Conservation (phyloP, 78 protist species). For the Dictyostelium intermedium region DNA sequence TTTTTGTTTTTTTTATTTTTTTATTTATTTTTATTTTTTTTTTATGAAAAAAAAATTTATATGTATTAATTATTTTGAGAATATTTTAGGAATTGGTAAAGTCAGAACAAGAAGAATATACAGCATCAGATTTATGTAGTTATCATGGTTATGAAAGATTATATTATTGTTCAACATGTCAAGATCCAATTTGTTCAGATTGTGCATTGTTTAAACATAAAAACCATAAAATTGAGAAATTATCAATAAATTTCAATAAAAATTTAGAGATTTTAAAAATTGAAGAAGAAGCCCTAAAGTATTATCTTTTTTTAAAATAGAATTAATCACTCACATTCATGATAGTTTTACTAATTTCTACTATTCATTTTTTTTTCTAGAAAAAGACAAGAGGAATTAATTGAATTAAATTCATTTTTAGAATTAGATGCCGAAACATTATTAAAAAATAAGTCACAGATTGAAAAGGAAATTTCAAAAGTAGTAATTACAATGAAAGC, state of each 20-base stretch:
- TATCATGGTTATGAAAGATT: constrained; percentile 58
- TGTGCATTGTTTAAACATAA: constrained; percentile 70
- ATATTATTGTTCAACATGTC: constrained; percentile 43
- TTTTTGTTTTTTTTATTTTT: too few relatives aligned
- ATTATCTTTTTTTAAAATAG: background rate
- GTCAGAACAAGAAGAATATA: constrained; percentile 39
- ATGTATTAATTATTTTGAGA: too few relatives aligned
- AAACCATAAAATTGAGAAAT: constrained; percentile 56
- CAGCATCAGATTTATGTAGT: constrained; percentile 43
- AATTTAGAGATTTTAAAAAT: constrained; percentile 52
- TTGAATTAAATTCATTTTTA: constrained; percentile 39
- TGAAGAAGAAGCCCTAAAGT: constrained; percentile 73
- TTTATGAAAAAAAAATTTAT: too few relatives aligned
- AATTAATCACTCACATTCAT: background rate
- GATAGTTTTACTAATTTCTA: background rate
- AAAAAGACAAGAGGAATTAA: constrained; percentile 71
- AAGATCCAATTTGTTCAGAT: constrained; percentile 66
- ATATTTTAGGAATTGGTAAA: constrained; percentile 32
- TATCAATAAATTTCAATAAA: constrained; percentile 47
- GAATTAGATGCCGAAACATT: constrained; percentile 56
- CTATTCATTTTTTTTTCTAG: background rate
- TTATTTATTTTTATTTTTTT: too few relatives aligned
- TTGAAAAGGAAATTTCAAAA: constrained; percentile 24
- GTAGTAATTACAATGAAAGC: constrained; percentile 18
- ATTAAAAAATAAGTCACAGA: constrained; percentile 39